Base-by-base conservation (phyloP, 2,329 filamentous ascomycete species). In the Epichloe aotearoae region DNA sequence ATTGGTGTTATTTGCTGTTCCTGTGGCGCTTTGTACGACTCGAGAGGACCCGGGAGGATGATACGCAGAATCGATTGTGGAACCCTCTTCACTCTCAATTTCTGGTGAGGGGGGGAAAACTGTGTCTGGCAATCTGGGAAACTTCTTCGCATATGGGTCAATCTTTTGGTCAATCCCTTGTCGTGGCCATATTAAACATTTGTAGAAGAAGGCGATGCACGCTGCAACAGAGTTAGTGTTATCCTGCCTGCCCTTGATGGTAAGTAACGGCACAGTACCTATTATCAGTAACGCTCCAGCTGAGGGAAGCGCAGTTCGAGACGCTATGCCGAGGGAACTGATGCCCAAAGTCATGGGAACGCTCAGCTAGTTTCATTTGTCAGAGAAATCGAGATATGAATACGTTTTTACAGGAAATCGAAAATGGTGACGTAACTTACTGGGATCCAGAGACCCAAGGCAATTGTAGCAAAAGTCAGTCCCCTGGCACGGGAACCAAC, bases 371-470 rank as follows among this genome's bases (percentile, higher is more conserved):
- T 53, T 46, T 56, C 47, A 23, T 39, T 50, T 41, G 42, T 51
- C 42, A 47, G 17, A 47, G n/a, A 33, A 11, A 12, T 12, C 3
- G 23, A 26, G 12, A 7, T 19, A n/a, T 11, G 17, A 5, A 12
- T 6, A 11, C 4, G 12, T 14, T 15, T 20, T 33, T 12, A 17
- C 2, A 5, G 34, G 45, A 20, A 8, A 11, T 30, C 38, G 10
- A n/a, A 11, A 23, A 43, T 8, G 5, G 2, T 2, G 26, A 8
- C 30, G 39, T n/a, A 19, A 73, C 75, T 61, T 59, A 79, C 75
- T 57, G 66, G 74, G 48, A 71, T 75, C 77, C 77, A 81, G 34
- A 77, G 59, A n/a, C 65, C 68, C 51, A 78, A 62, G 14, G 69
- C 74, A 44, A 66, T 58, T 20, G 73, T 63, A 17, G 71, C 62